Percentiles rank a stretch among this genome's conserved stretches.
phyloP scores from a whole-genome alignment of 352 stramenopile species.

The Saprolegnia diclina region DNA sequence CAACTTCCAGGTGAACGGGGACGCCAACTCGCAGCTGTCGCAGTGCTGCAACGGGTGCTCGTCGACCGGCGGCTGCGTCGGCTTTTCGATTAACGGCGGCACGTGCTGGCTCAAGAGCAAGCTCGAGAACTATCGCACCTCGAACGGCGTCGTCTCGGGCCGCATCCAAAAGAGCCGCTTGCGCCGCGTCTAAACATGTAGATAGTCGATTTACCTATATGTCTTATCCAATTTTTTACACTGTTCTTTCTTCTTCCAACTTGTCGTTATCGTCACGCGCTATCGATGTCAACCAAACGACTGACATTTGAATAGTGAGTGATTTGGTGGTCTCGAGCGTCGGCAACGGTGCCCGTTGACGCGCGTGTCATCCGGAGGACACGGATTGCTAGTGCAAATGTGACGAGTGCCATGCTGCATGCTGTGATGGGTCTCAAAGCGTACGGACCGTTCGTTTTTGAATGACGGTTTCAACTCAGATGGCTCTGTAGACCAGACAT shows the following conservation, averaged over 20 bases:
- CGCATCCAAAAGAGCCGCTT: not conserved
- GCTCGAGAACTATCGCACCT: not conserved
- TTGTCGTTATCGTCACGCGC: not conserved
- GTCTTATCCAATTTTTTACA: not conserved
- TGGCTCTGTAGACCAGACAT: too few relatives aligned
- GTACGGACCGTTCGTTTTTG: too few relatives aligned
- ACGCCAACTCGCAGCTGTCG: too few relatives aligned
- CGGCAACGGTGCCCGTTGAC: too few relatives aligned
- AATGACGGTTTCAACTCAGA: too few relatives aligned
- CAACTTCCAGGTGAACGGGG: not conserved
- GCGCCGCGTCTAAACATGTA: not conserved
- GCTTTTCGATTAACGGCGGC: not conserved
- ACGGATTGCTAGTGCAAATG: too few relatives aligned
- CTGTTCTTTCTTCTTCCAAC: not conserved
- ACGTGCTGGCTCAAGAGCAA: conserved; percentile 18
- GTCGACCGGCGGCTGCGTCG: not conserved
- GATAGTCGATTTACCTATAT: not conserved
- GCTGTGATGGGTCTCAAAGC: too few relatives aligned
- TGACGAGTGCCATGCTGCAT: too few relatives aligned
- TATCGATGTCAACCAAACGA: too few relatives aligned
- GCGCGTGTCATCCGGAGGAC: too few relatives aligned
- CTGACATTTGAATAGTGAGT: too few relatives aligned
- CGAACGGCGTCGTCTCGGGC: not conserved
- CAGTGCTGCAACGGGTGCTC: not conserved
- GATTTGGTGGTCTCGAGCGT: too few relatives aligned